These are phyloP conservation scores for Parietichytrium sp. DNA, from an alignment of 108 stramenopile genomes.

Conservation along the genomic window DNA sequence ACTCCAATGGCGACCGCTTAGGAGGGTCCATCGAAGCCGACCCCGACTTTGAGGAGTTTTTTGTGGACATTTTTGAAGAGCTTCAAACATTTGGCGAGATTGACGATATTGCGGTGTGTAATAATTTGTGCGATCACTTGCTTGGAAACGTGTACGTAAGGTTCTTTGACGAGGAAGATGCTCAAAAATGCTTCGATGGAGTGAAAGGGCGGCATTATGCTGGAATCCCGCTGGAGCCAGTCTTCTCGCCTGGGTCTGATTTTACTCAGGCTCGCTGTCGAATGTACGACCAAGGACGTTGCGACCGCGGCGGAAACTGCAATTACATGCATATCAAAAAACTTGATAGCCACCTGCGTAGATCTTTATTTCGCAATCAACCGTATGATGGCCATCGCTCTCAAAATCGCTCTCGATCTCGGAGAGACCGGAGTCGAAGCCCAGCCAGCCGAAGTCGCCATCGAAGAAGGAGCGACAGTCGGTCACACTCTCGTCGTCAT, in stretches of 20 bases:
- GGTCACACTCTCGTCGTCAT: no score
- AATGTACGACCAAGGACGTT: slow-evolving; percentile 77
- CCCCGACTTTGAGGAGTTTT: slow-evolving; percentile 45
- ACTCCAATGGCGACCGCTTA: slow-evolving; percentile 60
- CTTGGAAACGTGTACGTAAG: slow-evolving; percentile 89
- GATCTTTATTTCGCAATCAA: slow-evolving; percentile 40
- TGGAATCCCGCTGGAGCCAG: slow-evolving; percentile 78
- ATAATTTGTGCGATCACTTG: slow-evolving; percentile 98
- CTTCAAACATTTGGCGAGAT: slow-evolving; percentile 87
- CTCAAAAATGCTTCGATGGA: slow-evolving; percentile 78
- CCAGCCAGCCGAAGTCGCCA: no score
- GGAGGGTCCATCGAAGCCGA: slow-evolving; percentile 74
- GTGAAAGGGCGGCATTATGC: slow-evolving; percentile 90
- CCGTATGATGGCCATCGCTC: not conserved
- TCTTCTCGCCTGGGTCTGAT: slow-evolving; percentile 92
- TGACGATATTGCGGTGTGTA: slow-evolving; percentile 88
- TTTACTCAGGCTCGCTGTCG: slow-evolving; percentile 92
- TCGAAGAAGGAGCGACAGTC: no score
- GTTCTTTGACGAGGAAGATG: slow-evolving; percentile 91
- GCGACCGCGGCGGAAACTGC: slow-evolving; percentile 86
- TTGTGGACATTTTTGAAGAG: slow-evolving; percentile 74
- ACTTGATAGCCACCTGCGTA: slow-evolving; percentile 41
- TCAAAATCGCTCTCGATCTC: no score
- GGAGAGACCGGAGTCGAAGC: no score
- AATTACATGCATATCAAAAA: slow-evolving; percentile 90